phyloP scores from a whole-genome alignment of 345 rosid genomes.

The Moringa oleifera region DNA sequence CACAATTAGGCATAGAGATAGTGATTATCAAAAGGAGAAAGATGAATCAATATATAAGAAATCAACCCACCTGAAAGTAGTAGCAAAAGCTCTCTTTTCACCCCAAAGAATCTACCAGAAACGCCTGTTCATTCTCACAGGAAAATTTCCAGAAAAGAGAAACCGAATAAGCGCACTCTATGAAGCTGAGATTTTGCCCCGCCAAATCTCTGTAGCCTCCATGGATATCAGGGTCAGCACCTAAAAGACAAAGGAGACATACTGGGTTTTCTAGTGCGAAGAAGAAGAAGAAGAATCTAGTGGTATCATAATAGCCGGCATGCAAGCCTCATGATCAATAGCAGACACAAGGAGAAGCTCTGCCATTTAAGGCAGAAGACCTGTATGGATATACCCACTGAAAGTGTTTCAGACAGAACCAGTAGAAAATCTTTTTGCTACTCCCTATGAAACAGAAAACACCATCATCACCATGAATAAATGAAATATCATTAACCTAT shows the following conservation, averaged over 20 bases:
- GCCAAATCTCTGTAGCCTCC: constrained; percentile 44
- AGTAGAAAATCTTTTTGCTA: constrained; percentile 18
- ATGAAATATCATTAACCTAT: neutral
- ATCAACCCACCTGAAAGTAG: constrained; percentile 21
- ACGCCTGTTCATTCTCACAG: neutral
- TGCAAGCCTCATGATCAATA: constrained; percentile 16
- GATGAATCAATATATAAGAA: too few species aligned
- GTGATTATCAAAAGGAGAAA: too few species aligned
- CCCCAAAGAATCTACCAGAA: neutral
- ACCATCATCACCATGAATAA: neutral
- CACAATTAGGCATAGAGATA: too few species aligned
- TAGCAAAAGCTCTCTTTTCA: neutral
- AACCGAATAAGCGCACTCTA: neutral
- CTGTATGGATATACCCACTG: neutral
- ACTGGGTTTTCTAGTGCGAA: constrained; percentile 7
- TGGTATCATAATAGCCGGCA: constrained; percentile 8
- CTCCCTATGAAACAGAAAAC: constrained; percentile 13
- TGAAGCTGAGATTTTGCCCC: constrained; percentile 13
- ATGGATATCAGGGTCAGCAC: constrained; percentile 10
- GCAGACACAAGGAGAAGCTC: constrained; percentile 10
- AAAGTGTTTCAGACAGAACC: constrained; percentile 11
- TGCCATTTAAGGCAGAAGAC: constrained; percentile 8
- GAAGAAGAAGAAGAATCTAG: constrained; percentile 15
- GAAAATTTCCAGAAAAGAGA: neutral
- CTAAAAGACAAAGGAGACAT: neutral